Evolutionary conservation across 495 filamentous ascomycete genomes (phyloP).

Genomic region (Amniculicola lignicola): DNA sequence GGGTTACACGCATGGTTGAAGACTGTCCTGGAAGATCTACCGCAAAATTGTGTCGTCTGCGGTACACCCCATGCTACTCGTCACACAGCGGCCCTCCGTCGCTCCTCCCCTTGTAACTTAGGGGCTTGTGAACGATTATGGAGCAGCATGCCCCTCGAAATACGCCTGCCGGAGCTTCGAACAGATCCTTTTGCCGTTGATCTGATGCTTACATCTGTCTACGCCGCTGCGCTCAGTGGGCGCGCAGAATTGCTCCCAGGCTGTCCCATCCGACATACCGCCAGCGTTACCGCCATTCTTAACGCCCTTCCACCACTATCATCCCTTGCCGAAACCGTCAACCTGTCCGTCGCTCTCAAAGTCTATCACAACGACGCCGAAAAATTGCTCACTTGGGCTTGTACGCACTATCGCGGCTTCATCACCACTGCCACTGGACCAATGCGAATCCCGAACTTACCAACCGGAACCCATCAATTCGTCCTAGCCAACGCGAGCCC

Average conservation of each 20-base stretch:
- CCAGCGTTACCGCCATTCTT: slow-evolving; percentile 18
- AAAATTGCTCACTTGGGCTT: slow-evolving; percentile 36
- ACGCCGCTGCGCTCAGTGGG: slow-evolving; percentile 27
- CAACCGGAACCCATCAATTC: slow-evolving; percentile 38
- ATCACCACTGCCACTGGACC: slow-evolving; percentile 34
- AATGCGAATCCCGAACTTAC: slow-evolving; percentile 33
- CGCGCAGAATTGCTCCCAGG: slow-evolving; percentile 32
- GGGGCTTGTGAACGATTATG: slow-evolving; percentile 20
- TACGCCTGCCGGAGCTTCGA: slow-evolving; percentile 24
- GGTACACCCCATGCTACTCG: slow-evolving; percentile 8
- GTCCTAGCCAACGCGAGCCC: slow-evolving; percentile 37
- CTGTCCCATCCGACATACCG: slow-evolving; percentile 27
- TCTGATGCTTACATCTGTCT: slow-evolving; percentile 30
- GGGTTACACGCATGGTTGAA: slow-evolving; percentile 16
- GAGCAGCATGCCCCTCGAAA: slow-evolving; percentile 19
- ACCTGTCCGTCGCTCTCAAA: slow-evolving; percentile 5
- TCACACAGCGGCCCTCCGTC: slow-evolving; percentile 20
- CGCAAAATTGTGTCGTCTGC: slow-evolving; percentile 33
- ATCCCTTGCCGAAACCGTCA: not conserved
- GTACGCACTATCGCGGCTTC: slow-evolving; percentile 36
- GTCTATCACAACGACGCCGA: slow-evolving; percentile 13
- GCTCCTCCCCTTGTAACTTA: slow-evolving; percentile 27
- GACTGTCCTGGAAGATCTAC: slow-evolving; percentile 3
- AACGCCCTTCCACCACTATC: slow-evolving; percentile 28
- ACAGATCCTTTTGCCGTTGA: slow-evolving; percentile 26